Conservation (phyloP, 768 basidiomycete genomes). For the Epithele typhae region DNA sequence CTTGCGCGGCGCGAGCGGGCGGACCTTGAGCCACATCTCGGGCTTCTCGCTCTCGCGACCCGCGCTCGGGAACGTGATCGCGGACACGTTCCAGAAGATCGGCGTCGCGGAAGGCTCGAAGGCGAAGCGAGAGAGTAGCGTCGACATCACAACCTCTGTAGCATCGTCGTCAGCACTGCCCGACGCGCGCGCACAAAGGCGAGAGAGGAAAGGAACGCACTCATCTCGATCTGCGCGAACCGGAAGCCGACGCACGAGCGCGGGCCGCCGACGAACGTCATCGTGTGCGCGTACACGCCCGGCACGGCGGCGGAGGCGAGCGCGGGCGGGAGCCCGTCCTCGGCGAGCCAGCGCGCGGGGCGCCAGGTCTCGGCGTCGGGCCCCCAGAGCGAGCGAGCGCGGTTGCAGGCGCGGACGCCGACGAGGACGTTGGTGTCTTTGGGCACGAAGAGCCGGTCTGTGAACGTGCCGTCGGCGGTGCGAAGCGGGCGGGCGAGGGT, state of each 20-base stretch:
- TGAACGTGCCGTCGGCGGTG: constrained; percentile 5
- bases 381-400: constrained; percentile 20
- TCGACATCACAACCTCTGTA: constrained; percentile 13
- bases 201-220: neutral
- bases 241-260: constrained; percentile 14
- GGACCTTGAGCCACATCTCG: constrained; percentile 15
- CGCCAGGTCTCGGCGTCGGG: constrained; percentile 21
- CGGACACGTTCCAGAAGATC: constrained; percentile 15
- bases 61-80: constrained; percentile 12
- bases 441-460: constrained; percentile 18
- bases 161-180: neutral
- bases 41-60: constrained; percentile 14
- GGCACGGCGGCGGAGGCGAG: constrained; percentile 10
- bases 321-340: constrained; percentile 10
- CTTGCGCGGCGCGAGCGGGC: too few species aligned
- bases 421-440: constrained; percentile 20
- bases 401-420: constrained; percentile 22
- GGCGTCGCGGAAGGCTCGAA: constrained; percentile 13
- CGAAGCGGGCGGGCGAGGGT: constrained; percentile 8
- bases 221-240: constrained; percentile 15
- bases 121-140: constrained; percentile 13
- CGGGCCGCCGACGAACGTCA: constrained; percentile 11
- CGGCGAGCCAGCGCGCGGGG: constrained; percentile 19
- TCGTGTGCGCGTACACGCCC: constrained; percentile 13
- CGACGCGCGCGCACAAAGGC: too few species aligned